Evolutionary conservation across 495 filamentous ascomycete genomes (phyloP).

Genomic region (Aspergillus steynii): DNA sequence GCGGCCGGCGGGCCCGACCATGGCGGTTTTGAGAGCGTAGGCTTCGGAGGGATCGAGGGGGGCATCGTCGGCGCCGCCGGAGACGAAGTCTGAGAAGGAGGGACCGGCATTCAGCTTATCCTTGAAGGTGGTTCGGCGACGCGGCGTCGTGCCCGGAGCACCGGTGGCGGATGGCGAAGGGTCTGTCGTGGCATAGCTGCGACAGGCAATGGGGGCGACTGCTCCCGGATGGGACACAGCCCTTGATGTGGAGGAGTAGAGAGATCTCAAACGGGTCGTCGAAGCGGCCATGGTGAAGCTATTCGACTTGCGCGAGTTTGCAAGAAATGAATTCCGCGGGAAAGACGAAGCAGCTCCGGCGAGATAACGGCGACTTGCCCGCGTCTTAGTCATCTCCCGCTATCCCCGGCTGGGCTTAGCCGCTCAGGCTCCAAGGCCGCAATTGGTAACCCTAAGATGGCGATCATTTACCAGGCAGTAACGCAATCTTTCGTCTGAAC

Average conservation of each 20-base stretch:
- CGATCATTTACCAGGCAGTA: not conserved
- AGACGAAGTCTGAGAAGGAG: conserved; percentile 81
- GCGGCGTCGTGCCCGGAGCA: conserved; percentile 29
- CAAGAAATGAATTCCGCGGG: conserved; percentile 28
- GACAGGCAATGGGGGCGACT: conserved; percentile 23
- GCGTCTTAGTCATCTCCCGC: conserved; percentile 8
- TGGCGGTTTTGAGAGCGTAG: conserved; percentile 67
- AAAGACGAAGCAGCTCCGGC: conserved; percentile 18
- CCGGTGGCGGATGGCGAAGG: conserved; percentile 36
- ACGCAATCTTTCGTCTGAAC: too few relatives aligned
- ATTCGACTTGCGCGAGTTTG: conserved; percentile 24
- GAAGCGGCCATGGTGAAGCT: conserved; percentile 38
- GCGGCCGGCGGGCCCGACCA: conserved; percentile 74
- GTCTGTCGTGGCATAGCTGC: conserved; percentile 46
- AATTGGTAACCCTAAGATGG: not conserved
- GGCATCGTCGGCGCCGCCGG: conserved; percentile 48
- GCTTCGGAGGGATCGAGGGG: conserved; percentile 60
- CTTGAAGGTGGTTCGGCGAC: conserved; percentile 67
- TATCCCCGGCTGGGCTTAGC: not conserved
- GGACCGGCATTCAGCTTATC: conserved; percentile 80
- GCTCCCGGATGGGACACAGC: conserved; percentile 18
- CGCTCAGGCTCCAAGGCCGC: not conserved
- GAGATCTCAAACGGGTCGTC: conserved; percentile 35
- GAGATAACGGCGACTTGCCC: conserved; percentile 14
- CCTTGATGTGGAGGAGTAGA: conserved; percentile 34